These are phyloP conservation scores for Stephanodiscus minutulus DNA, from an alignment of 108 stramenopile species.

Conservation along the genomic window DNA sequence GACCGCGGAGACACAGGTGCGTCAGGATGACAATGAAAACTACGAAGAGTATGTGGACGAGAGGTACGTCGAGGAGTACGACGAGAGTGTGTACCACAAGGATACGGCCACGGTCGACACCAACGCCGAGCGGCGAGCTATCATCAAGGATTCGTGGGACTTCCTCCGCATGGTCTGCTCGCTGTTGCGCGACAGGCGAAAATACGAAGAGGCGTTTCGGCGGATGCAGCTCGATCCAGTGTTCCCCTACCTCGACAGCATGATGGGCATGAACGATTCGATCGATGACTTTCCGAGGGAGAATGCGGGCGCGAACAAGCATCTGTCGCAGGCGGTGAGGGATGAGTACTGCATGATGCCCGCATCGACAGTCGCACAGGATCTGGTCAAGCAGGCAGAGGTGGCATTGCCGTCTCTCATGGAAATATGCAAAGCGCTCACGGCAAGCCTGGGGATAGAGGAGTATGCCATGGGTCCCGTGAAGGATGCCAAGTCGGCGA, in stretches of 20 bases:
- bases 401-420: constrained; percentile 68
- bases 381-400: constrained; percentile 68
- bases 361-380: constrained; percentile 55
- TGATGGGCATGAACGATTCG: constrained; percentile 84
- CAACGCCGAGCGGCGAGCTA: constrained; percentile 86
- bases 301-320: constrained; percentile 71
- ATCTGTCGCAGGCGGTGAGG: constrained; percentile 65
- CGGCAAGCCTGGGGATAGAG: constrained; percentile 82
- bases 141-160: constrained; percentile 89
- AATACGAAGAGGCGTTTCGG: constrained; percentile 84
- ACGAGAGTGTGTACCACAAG: neutral
- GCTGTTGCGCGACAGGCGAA: constrained; percentile 72
- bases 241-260: constrained; percentile 80
- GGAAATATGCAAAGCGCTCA: constrained; percentile 88
- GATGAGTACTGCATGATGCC: constrained; percentile 65
- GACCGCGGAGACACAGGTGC: constrained; percentile 52
- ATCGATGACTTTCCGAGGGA: constrained; percentile 61
- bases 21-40: constrained; percentile 62
- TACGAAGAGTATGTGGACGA: constrained; percentile 60
- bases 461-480: constrained; percentile 83
- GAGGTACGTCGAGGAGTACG: neutral
- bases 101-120: constrained; percentile 51
- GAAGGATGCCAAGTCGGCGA: constrained; percentile 73
- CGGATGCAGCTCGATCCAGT: constrained; percentile 80
- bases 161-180: constrained; percentile 88